A percentile compares a stretch with the other conserved stretches of the same genome.
These are phyloP conservation scores for Suhomyces anneliseae DNA, from an alignment of 1,139 yeast genomes.

Conservation along the genomic window DNA sequence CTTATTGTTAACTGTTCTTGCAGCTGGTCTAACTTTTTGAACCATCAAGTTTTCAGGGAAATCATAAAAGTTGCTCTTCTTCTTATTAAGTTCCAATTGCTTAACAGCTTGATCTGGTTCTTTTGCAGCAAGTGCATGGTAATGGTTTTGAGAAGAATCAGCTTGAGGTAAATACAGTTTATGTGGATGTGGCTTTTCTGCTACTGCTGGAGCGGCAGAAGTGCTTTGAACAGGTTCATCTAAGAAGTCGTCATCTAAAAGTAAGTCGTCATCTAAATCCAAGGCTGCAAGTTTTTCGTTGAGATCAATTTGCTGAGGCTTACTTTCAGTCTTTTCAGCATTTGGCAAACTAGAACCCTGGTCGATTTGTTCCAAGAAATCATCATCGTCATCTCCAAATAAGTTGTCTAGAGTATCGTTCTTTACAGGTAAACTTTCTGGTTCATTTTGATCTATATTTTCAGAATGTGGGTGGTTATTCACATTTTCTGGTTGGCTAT, in stretches of 20 bases:
- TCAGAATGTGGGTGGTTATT: not conserved
- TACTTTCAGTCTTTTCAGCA: not conserved
- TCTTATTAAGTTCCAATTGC: constrained; percentile 41
- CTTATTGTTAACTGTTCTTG: constrained; percentile 25
- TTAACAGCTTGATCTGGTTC: constrained; percentile 2
- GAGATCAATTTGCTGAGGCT: not conserved
- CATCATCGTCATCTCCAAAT: constrained; percentile 18
- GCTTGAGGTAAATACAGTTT: constrained; percentile 5
- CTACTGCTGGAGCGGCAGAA: not conserved
- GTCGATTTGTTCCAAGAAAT: constrained; percentile 15
- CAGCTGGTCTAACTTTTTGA: constrained; percentile 36
- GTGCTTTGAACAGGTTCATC: constrained; percentile 12
- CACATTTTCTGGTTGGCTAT: no score
- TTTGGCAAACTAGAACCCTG: not conserved
- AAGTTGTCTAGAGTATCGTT: constrained; percentile 13
- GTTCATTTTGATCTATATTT: not conserved
- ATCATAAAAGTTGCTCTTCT: constrained; percentile 75
- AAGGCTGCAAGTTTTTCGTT: constrained; percentile 24
- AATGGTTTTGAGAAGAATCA: not conserved
- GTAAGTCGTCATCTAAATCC: constrained; percentile 49
- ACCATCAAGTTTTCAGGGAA: constrained; percentile 66
- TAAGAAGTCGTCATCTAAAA: constrained; percentile 38
- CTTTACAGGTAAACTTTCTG: not conserved
- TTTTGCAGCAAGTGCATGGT: constrained; percentile 1
- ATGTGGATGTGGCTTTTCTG: not conserved